Conservation (phyloP, 768 basidiomycete genomes). For the Collybiopsis luxurians region DNA sequence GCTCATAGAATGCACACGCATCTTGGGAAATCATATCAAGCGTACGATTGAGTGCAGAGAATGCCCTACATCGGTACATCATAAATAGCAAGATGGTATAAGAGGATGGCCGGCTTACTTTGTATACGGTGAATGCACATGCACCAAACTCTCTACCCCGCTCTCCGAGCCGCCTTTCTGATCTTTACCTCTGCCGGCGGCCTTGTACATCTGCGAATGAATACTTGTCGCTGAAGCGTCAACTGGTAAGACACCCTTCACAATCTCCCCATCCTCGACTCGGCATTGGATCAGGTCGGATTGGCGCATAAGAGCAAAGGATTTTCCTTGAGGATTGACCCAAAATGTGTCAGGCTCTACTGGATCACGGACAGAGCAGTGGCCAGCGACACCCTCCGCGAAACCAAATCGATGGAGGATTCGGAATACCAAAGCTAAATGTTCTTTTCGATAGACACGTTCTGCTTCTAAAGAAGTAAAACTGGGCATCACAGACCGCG, state of each 20-base stretch:
- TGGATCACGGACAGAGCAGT: constrained; percentile 49
- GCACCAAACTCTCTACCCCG: neutral
- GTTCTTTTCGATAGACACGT: constrained; percentile 40
- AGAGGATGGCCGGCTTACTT: neutral
- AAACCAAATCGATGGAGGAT: constrained; percentile 34
- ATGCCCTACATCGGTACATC: constrained; percentile 23
- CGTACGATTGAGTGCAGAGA: constrained; percentile 29
- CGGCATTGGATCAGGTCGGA: constrained; percentile 4
- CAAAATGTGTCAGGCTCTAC: constrained; percentile 41
- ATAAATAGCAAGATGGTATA: neutral
- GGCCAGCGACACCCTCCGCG: constrained; percentile 43
- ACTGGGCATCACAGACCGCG: constrained; percentile 25
- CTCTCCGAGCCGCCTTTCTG: neutral
- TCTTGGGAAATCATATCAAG: constrained; percentile 33
- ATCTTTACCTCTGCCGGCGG: neutral
- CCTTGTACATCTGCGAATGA: constrained; percentile 1
- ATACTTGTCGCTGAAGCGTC: constrained; percentile 3
- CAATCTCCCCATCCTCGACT: constrained; percentile 1
- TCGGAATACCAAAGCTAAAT: constrained; percentile 43
- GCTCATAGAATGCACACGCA: constrained; percentile 23
- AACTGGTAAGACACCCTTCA: neutral
- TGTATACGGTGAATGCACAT: constrained; percentile 4
- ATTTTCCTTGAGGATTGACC: constrained; percentile 37
- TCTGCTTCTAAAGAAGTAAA: constrained; percentile 34
- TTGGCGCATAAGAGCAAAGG: constrained; percentile 7